A percentile compares a stretch with the other conserved stretches of the same genome.
Conservation (phyloP, 805 yeast genomes). For the Lipomyces chichibuensis region DNA sequence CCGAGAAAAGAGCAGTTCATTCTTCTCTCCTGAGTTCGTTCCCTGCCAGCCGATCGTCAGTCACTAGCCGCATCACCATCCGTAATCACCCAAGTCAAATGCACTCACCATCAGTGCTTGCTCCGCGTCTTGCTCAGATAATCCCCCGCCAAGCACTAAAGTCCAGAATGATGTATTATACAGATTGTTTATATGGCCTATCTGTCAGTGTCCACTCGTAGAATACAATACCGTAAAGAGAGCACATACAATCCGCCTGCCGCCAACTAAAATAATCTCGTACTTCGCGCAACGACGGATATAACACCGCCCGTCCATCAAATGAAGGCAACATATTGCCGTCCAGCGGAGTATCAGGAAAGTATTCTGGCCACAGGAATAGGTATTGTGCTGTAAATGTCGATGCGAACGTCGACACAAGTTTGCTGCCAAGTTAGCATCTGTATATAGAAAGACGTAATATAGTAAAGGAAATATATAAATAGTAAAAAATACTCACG, state of each 20-base stretch:
- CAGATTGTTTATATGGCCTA: slow-evolving; percentile 79
- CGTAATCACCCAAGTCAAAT: neutral
- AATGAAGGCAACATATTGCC: slow-evolving; percentile 73
- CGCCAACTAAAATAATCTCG: slow-evolving; percentile 92
- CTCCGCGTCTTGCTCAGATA: slow-evolving; percentile 82
- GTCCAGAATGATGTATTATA: slow-evolving; percentile 95
- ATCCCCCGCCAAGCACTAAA: slow-evolving; percentile 67
- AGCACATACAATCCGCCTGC: slow-evolving; percentile 70
- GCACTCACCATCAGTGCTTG: slow-evolving; percentile 52
- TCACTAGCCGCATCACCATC: neutral
- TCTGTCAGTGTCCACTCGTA: slow-evolving; percentile 40
- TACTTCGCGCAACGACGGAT: slow-evolving; percentile 64
- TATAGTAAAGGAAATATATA: no score
- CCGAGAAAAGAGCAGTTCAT: slow-evolving; percentile 77
- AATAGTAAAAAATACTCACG: slow-evolving; percentile 28
- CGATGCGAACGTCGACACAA: slow-evolving; percentile 80
- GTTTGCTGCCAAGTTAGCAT: slow-evolving; percentile 51
- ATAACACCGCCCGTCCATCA: slow-evolving; percentile 86
- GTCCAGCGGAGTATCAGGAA: slow-evolving; percentile 55
- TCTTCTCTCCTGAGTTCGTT: slow-evolving; percentile 79
- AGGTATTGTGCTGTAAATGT: slow-evolving; percentile 78
- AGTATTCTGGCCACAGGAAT: slow-evolving; percentile 63
- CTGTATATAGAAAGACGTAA: no score
- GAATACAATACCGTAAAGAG: neutral
- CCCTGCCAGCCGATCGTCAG: slow-evolving; percentile 48